These are phyloP conservation scores for Porodaedalea pini DNA, from an alignment of 1,284 basidiomycete genomes.

Conservation along the genomic window DNA sequence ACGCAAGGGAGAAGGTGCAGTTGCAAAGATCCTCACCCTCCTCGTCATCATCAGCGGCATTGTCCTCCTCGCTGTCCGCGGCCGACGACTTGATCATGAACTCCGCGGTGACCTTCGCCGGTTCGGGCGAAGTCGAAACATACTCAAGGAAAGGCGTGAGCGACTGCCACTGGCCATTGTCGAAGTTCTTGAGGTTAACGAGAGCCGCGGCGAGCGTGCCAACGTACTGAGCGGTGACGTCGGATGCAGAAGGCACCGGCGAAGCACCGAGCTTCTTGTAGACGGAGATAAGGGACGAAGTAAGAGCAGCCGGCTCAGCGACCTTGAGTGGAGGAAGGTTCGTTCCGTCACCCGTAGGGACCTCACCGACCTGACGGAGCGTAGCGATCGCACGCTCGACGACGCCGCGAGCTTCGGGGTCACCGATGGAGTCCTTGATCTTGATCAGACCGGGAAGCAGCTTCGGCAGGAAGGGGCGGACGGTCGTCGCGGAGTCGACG, in stretches of 20 bases:
- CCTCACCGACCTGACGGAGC: conserved; percentile 89
- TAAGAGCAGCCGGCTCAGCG: conserved; percentile 64
- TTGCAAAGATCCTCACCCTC: conserved; percentile 98
- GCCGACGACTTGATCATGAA: conserved; percentile 88
- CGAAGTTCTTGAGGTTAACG: conserved; percentile 89
- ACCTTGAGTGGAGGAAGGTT: conserved; percentile 82
- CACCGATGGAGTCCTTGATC: conserved; percentile 87
- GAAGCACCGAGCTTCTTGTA: conserved; percentile 80
- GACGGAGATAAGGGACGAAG: conserved; percentile 63
- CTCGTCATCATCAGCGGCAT: conserved; percentile 84
- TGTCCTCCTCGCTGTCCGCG: conserved; percentile 69
- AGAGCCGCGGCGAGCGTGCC: conserved; percentile 81
- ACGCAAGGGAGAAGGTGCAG: conserved; percentile 96
- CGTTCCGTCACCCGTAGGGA: conserved; percentile 83
- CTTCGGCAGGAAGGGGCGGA: conserved; percentile 95
- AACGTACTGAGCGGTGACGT: conserved; percentile 69
- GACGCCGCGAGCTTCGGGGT: conserved; percentile 92
- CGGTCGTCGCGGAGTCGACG: conserved; percentile 91
- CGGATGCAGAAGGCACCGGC: conserved; percentile 50
- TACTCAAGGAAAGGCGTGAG: conserved; percentile 78
- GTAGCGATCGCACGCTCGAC: conserved; percentile 88
- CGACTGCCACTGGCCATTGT: conserved; percentile 82
- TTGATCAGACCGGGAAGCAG: conserved; percentile 93
- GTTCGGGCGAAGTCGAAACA: conserved; percentile 62
- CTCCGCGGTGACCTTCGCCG: conserved; percentile 71